Base-by-base conservation (phyloP, 768 basidiomycete genomes). In the Lactarius trivialis region DNA sequence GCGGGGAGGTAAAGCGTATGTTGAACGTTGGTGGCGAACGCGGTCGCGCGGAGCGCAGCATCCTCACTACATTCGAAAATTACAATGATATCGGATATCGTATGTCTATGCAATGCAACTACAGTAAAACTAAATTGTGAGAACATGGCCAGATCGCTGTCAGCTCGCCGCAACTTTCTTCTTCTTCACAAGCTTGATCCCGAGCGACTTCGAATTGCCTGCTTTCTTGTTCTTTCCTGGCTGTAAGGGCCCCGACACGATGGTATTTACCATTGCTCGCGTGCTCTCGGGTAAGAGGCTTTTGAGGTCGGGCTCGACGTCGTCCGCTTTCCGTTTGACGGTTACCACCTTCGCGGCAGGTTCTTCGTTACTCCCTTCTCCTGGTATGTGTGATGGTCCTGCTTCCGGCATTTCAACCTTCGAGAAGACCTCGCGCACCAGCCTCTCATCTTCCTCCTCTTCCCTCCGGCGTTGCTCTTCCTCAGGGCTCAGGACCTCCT, bases 371-470 rank as follows among this genome's bases (percentile, higher is more conserved):
- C 63, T 67, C 12, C 70, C 63, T 11, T 65, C 67, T 28, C 53
- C 60, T 1, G 62, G 36, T 6, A 8, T 36, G 24, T 51, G 45
- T 21, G 65, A 66, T 41, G 65, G 45, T 8, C 55, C 57, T 1
- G 58, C 48, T 1, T 6, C 72, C 0, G 81, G 76, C 55, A 79
- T 73, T 45, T 79, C 67, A 37, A 92, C 79, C 72, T 89, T 91
- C 50, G 90, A 82, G 72, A 99, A 99, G 24, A 92, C 87, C 68
- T 89, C 82, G 66, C 85, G 79, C n/a, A 98, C 90, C 26, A 93
- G 76, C 70, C 81, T 84, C 75, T 99, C 96, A 69, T 98, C 96
- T 73, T 96, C 94, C 64, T 94, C 93, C 67, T 95, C 90, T 60
- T 90, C 81, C 48, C 78, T 76, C 72, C 79, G 83, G 71, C 79